Evolutionary conservation across 2,329 filamentous ascomycete species (phyloP).

Genomic region (Fusarium protoensiforme): DNA sequence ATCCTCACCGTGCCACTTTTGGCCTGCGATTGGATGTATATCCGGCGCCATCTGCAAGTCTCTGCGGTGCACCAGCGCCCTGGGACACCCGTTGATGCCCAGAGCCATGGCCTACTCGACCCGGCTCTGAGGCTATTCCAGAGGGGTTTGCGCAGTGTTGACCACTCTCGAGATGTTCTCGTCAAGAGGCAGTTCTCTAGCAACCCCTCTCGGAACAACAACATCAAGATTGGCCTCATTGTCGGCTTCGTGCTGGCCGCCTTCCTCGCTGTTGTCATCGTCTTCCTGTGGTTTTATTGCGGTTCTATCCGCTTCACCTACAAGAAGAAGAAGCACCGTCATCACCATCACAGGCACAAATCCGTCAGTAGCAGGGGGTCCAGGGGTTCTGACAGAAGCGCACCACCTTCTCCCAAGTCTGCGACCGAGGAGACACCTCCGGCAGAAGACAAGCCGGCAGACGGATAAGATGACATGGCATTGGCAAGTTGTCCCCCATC

Average conservation of each 20-base stretch:
- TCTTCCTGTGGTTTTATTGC: constrained; percentile 55
- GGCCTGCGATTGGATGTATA: constrained; percentile 45
- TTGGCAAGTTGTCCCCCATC: neutral
- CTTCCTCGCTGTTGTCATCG: constrained; percentile 51
- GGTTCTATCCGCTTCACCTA: constrained; percentile 49
- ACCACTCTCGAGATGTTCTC: neutral
- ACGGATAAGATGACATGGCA: constrained; percentile 8
- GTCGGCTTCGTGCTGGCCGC: constrained; percentile 54
- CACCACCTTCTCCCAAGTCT: constrained; percentile 18
- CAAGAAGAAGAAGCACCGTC: constrained; percentile 39
- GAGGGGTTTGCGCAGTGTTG: neutral
- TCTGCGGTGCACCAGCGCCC: constrained; percentile 12
- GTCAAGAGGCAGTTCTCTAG: constrained; percentile 42
- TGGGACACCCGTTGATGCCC: constrained; percentile 12
- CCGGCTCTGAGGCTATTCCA: constrained; percentile 14
- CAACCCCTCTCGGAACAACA: constrained; percentile 46
- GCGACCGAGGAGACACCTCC: constrained; percentile 26
- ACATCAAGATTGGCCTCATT: constrained; percentile 56
- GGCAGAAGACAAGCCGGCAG: constrained; percentile 25
- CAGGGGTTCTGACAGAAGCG: constrained; percentile 40
- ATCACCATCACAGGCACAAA: constrained; percentile 37
- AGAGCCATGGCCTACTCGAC: constrained; percentile 13
- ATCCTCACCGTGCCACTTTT: neutral
- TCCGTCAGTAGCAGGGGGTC: constrained; percentile 48
- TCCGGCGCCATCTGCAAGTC: constrained; percentile 30